These are phyloP conservation scores for Solanum piurae DNA, from an alignment of 257 asterid genomes.

Conservation along the genomic window DNA sequence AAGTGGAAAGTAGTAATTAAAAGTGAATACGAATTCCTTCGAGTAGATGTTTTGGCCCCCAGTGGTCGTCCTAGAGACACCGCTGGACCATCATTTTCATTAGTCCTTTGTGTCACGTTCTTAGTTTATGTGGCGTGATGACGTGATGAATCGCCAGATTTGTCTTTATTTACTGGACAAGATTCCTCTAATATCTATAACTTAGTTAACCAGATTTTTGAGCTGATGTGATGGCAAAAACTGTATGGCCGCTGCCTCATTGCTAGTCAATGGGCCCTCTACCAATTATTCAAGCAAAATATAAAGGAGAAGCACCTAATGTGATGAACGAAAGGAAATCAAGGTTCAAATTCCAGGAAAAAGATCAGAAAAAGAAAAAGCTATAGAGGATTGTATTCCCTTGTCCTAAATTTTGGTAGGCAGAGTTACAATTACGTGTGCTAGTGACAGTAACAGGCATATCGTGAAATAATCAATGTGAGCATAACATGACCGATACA, in stretches of 20 bases:
- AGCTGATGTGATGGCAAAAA: neutral
- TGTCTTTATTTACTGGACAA: neutral
- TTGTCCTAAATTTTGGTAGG: no score
- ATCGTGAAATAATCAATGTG: neutral
- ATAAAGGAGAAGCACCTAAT: no score
- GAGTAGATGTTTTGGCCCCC: neutral
- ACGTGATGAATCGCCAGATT: no score
- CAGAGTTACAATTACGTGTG: neutral
- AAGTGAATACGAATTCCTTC: neutral
- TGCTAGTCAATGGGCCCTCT: no score
- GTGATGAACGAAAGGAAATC: neutral
- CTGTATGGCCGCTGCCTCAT: no score
- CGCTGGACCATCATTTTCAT: neutral
- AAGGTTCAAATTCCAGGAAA: neutral
- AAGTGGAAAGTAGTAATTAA: neutral
- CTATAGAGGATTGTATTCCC: no score
- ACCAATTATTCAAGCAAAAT: neutral
- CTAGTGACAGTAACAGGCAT: neutral
- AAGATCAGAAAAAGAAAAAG: neutral
- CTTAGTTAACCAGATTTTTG: neutral
- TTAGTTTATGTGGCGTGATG: no score
- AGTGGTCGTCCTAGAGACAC: neutral
- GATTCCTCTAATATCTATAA: neutral
- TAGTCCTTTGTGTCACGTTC: neutral
- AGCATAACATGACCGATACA: no score